phyloP scores from a whole-genome alignment of 768 basidiomycete species.

The Auricularia sp. region DNA sequence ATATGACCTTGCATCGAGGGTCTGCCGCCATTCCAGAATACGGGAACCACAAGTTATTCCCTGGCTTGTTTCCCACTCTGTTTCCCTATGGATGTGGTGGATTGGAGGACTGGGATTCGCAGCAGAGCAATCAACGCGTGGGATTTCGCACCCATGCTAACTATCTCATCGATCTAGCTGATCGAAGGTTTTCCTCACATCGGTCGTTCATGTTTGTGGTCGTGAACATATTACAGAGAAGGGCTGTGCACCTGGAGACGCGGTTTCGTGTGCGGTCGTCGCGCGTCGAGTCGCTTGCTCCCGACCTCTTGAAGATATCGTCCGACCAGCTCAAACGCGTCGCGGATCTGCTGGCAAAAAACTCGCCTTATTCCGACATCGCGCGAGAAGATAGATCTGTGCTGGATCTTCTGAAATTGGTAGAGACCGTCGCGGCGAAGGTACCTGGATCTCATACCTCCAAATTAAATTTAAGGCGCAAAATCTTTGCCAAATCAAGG shows the following conservation, averaged over 20 bases:
- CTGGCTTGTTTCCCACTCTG: conserved; percentile 22
- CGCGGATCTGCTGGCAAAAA: conserved; percentile 8
- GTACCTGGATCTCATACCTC: conserved; percentile 23
- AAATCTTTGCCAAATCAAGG: conserved; percentile 19
- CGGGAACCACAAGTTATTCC: conserved; percentile 20
- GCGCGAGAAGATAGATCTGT: conserved; percentile 12
- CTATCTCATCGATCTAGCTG: conserved; percentile 13
- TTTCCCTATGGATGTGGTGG: conserved; percentile 24
- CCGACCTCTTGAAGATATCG: conserved; percentile 5
- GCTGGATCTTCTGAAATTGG: conserved; percentile 16
- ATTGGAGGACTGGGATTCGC: conserved; percentile 14
- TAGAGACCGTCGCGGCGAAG: conserved; percentile 20
- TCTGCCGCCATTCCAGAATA: conserved; percentile 19
- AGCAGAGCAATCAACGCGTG: conserved; percentile 1
- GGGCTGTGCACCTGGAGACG: conserved; percentile 17
- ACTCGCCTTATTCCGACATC: conserved; percentile 2
- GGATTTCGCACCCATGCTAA: conserved; percentile 16
- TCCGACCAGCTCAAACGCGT: not conserved
- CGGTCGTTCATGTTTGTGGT: conserved; percentile 19
- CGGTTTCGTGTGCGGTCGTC: conserved; percentile 12
- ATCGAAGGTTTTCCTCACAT: conserved; percentile 16
- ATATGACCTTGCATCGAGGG: conserved; percentile 16
- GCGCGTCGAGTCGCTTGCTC: conserved; percentile 10
- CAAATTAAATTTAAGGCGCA: conserved; percentile 16
- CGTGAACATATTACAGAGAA: conserved; percentile 19